These are phyloP conservation scores for Eucalyptus cloeziana DNA, from an alignment of 345 rosid genomes.

Conservation along the genomic window DNA sequence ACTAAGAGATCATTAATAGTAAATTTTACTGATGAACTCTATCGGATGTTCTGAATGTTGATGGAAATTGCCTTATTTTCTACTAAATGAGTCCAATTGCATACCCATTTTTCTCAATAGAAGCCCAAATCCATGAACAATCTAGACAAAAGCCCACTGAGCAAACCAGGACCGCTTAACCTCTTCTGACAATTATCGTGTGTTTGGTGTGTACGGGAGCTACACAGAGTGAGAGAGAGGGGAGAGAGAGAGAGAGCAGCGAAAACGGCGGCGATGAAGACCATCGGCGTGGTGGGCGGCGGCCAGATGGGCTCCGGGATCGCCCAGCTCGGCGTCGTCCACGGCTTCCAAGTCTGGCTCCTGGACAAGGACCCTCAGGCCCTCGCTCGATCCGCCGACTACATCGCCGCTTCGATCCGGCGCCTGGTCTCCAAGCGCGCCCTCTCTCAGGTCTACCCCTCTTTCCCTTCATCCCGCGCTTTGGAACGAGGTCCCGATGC, in stretches of 20 bases:
- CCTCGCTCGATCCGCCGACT: constrained; percentile 41
- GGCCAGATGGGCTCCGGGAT: constrained; percentile 99
- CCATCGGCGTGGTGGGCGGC: constrained; percentile 63
- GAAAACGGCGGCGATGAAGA: constrained; percentile 28
- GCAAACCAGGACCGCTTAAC: neutral
- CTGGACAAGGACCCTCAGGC: constrained; percentile 55
- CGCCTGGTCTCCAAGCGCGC: constrained; percentile 57
- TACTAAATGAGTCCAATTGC: neutral
- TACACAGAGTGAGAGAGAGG: neutral
- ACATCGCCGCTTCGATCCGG: constrained; percentile 44
- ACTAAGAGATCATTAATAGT: neutral
- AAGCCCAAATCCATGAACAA: neutral
- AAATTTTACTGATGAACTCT: neutral
- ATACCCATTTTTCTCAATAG: neutral
- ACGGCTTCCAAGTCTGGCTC: constrained; percentile 55
- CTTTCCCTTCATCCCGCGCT: neutral
- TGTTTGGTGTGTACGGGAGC: neutral
- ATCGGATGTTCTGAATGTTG: neutral
- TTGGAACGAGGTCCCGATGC: neutral
- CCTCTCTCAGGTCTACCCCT: constrained; percentile 33
- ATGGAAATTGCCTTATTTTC: neutral
- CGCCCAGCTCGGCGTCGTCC: constrained; percentile 71
- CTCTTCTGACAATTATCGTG: neutral
- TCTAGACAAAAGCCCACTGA: neutral
- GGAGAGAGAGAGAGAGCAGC: neutral